Evolutionary conservation across 2,329 filamentous ascomycete species (phyloP), one percentile per base, ranked within the genome.

Genomic region (Pyricularia grisea): DNA sequence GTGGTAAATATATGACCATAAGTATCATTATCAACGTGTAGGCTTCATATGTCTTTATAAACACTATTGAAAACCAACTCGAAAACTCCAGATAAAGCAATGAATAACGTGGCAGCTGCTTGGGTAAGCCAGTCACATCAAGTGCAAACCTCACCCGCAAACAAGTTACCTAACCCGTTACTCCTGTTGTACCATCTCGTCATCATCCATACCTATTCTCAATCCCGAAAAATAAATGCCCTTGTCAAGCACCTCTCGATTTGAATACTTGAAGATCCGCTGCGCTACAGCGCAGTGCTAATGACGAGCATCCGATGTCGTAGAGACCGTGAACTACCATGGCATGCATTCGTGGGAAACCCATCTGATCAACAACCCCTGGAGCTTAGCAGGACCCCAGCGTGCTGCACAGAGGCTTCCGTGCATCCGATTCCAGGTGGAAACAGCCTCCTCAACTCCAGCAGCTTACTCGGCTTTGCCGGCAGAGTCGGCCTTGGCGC

Each of bases 401-500:
- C 27, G 25, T 20, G 60, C 60, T 30, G 25, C 17, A 17, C 27
- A 14, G 27, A 63, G 25, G 23, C 60, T 17, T 17, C 25, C 60
- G 12, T 63, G 23, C 60, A 17, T 63, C 60, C 27, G 60, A 28
- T 63, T 63, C 25, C 60, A 30, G 27, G 6, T 14, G 14, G 3
- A 63, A 63, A 63, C 14, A 27, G 25, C 20, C 25, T 63, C 60
- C 60, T 63, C 42, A 63, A 28, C 25, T 17, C 5, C 23, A 63
- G 25, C 10, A 42, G 12, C 27, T 85, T 89, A 90, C 80, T 90
- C 87, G 75, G 83, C 81, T 82, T 90, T 92, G 83, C 90, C 87
- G 74, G 86, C 85, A 77, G 90, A 87, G 77, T 94, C 93, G 79
- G 90, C 93, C 87, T 95, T 93, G 76, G 92, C 90, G 75, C 93